Conservation (phyloP, 2,329 filamentous ascomycete genomes). For the Xylaria digitata region DNA sequence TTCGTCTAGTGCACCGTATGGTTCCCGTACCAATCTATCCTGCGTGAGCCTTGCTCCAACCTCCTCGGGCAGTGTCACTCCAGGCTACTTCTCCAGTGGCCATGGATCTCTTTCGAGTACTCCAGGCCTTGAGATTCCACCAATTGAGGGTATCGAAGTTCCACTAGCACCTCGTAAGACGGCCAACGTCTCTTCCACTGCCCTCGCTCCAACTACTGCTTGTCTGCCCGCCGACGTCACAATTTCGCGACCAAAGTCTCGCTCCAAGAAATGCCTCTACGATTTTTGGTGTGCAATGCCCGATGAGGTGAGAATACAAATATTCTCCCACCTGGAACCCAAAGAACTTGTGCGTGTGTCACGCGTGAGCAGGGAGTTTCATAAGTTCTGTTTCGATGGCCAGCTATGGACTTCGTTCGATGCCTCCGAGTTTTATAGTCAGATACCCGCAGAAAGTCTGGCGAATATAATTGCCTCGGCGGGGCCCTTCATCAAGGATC, state of each 20-base stretch:
- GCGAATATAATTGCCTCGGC: conserved; percentile 86
- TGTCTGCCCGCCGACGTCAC: conserved; percentile 73
- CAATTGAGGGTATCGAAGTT: conserved; percentile 57
- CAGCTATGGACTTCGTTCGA: conserved; percentile 92
- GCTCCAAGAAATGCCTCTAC: conserved; percentile 54
- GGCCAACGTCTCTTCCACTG: conserved; percentile 57
- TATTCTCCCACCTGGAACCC: conserved; percentile 80
- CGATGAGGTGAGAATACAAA: conserved; percentile 80
- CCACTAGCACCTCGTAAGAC: conserved; percentile 67
- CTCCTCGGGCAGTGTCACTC: conserved; percentile 49
- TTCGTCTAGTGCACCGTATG: conserved; percentile 76
- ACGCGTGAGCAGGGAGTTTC: conserved; percentile 79
- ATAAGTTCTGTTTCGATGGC: conserved; percentile 90
- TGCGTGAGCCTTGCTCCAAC: conserved; percentile 64
- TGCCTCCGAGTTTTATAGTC: conserved; percentile 84
- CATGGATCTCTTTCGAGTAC: conserved; percentile 55
- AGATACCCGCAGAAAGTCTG: conserved; percentile 85
- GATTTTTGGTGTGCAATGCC: conserved; percentile 87
- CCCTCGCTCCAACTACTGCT: conserved; percentile 61
- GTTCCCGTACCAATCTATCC: conserved; percentile 63
- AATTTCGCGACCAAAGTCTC: conserved; percentile 52
- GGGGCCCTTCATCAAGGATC: conserved; percentile 88
- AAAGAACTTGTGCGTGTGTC: conserved; percentile 85
- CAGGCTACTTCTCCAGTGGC: conserved; percentile 50
- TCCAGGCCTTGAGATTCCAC: conserved; percentile 55